Base-by-base conservation (phyloP, 2,329 filamentous ascomycete species). In the Ophidiomyces ophidiicola region DNA sequence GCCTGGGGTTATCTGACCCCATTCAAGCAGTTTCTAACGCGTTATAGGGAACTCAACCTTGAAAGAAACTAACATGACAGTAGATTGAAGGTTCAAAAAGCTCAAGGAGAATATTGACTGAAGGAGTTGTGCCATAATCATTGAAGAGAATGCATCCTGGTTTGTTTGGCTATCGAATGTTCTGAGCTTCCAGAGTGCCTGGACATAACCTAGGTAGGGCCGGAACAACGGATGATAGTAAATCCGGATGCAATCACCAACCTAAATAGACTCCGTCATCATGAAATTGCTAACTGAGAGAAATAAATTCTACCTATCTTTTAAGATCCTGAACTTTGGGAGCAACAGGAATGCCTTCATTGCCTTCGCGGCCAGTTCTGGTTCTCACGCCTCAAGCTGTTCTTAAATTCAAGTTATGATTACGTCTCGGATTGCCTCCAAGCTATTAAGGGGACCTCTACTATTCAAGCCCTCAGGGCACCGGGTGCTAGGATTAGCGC, bases 1-100 rank as follows among this genome's bases (percentile, higher is more conserved):
- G 47, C 44, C 43, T 54, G 47, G 54, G 51, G 49, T 56, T 57
- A 52, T 53, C 57, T 52, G 58, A 57, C 46, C 59, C 59, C 59
- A 62, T 63, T 47, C 49, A 51, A 48, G 53, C 43, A 53, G 49
- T 48, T 48, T 51, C 44, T 44, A 49, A 48, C 47, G 44, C 50
- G 48, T 41, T 46, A 18, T 20, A 29, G 12, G 25, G 32, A 11
- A 33, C 19, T 21, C 7, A 12, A 33, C n/a, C 15, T 7, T 5
- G 19, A 17, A 21, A 14, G 29, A 36, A 24, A 24, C 31, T 41
- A 30, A 18, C 38, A 41, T 41, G 38, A 25, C 19, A 29, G 20
- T 23, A 21, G 18, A 17, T 28, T 23, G 26, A 39, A 25, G 18
- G 11, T 2, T 26, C 21, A 6, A 3, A 15, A 8, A 33, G 37